phyloP scores from a whole-genome alignment of 805 yeast species.

The Grigorovia transvaalensis region DNA sequence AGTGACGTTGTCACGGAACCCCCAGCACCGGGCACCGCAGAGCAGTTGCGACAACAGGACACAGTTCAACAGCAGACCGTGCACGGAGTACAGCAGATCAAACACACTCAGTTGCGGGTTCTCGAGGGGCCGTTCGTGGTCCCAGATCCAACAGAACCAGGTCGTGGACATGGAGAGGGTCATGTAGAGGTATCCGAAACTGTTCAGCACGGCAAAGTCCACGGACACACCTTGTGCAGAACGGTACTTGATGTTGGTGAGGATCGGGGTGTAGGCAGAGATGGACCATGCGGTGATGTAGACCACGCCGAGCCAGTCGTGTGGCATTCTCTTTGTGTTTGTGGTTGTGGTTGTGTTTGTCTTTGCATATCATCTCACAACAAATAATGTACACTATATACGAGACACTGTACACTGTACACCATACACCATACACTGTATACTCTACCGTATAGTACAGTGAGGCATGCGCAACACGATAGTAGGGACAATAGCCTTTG shows the following conservation, averaged over 20 bases:
- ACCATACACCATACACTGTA: too few relatives aligned
- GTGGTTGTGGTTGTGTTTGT: not conserved
- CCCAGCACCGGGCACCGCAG: constrained; percentile 30
- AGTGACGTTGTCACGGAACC: constrained; percentile 17
- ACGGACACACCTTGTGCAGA: constrained; percentile 41
- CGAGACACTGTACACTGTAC: too few relatives aligned
- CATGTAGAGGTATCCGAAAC: constrained; percentile 38
- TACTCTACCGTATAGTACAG: too few relatives aligned
- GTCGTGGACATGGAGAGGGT: constrained; percentile 29
- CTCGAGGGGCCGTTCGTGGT: constrained; percentile 1
- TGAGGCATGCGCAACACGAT: not conserved
- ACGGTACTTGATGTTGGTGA: constrained; percentile 31
- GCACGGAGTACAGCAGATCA: constrained; percentile 39
- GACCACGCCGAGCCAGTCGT: constrained; percentile 24
- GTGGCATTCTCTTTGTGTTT: not conserved
- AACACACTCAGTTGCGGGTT: constrained; percentile 34
- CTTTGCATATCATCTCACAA: too few relatives aligned
- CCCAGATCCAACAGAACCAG: constrained; percentile 15
- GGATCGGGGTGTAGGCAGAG: constrained; percentile 41
- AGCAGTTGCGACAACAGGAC: constrained; percentile 34
- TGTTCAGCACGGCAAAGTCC: constrained; percentile 38
- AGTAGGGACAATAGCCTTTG: constrained; percentile 25
- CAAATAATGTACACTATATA: too few relatives aligned
- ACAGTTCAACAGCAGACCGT: constrained; percentile 36
- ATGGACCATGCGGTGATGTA: constrained; percentile 37